Evolutionary conservation across 2,329 filamentous ascomycete genomes (phyloP).

Genomic region (Aureobasidium zeae): DNA sequence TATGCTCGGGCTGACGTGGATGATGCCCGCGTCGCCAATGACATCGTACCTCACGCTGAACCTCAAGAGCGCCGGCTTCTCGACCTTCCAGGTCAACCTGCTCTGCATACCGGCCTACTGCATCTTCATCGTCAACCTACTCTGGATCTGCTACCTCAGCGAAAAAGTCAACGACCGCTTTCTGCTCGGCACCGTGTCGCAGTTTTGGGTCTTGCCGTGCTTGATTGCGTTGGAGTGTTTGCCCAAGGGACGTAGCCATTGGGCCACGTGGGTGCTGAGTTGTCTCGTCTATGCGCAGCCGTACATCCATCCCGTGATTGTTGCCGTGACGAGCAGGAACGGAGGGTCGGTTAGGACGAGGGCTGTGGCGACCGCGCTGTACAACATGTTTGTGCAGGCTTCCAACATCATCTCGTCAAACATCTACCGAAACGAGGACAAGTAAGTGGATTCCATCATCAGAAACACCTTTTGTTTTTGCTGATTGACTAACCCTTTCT

Average conservation of each 20-base stretch:
- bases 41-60: conserved; percentile 33
- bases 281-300: conserved; percentile 33
- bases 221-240: conserved; percentile 31
- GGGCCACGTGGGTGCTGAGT: conserved; percentile 32
- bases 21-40: conserved; percentile 31
- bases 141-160: conserved; percentile 40
- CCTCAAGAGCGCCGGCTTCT: conserved; percentile 32
- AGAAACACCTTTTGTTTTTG: conserved; percentile 24
- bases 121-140: conserved; percentile 42
- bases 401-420: conserved; percentile 30
- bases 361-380: conserved; percentile 54
- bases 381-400: conserved; percentile 44
- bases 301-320: conserved; percentile 48
- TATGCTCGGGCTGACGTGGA: conserved; percentile 39
- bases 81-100: conserved; percentile 36
- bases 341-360: conserved; percentile 53
- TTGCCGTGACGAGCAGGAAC: conserved; percentile 54
- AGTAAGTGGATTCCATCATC: conserved; percentile 12
- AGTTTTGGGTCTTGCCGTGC: conserved; percentile 35
- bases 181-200: conserved; percentile 36
- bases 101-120: conserved; percentile 37
- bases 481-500: not conserved
- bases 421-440: conserved; percentile 17
- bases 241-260: conserved; percentile 28
- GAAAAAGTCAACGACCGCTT: conserved; percentile 45